Evolutionary conservation across 2,329 filamentous ascomycete species (phyloP).

Genomic region (Fusarium subglutinans): DNA sequence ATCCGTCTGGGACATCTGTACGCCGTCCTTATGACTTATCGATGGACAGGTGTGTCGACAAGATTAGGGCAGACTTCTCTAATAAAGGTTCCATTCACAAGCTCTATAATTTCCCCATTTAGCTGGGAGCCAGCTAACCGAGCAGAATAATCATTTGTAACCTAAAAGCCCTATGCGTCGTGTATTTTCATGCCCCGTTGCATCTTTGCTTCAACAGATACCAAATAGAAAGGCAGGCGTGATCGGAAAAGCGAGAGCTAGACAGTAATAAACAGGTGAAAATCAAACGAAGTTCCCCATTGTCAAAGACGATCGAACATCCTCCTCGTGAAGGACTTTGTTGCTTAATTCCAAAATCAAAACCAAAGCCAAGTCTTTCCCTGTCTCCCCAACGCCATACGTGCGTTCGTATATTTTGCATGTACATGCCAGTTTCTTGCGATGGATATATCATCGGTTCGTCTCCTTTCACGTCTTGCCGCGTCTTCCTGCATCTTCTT

Average conservation of each 20-base stretch:
- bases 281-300: constrained; percentile 17
- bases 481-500: constrained; percentile 22
- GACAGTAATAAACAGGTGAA: neutral
- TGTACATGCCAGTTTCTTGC: constrained; percentile 23
- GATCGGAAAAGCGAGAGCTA: constrained; percentile 17
- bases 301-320: constrained; percentile 9
- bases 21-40: neutral
- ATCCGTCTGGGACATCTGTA: neutral
- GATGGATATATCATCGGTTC: neutral
- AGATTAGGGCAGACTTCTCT: neutral
- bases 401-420: constrained; percentile 37
- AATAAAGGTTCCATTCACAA: constrained; percentile 1
- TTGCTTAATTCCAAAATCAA: constrained; percentile 21
- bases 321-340: neutral
- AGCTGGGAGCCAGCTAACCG: neutral
- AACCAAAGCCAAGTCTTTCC: constrained; percentile 9
- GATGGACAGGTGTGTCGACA: neutral
- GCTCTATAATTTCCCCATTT: constrained; percentile 17
- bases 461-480: constrained; percentile 19
- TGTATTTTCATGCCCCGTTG: constrained; percentile 42
- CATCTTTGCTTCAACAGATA: constrained; percentile 26
- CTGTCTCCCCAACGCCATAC: constrained; percentile 45
- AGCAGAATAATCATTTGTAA: constrained; percentile 7
- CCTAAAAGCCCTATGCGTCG: constrained; percentile 28
- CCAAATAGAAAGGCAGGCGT: constrained; percentile 30